phyloP scores from a whole-genome alignment of 2,329 filamentous ascomycete species.

The Monilinia aucupariae region DNA sequence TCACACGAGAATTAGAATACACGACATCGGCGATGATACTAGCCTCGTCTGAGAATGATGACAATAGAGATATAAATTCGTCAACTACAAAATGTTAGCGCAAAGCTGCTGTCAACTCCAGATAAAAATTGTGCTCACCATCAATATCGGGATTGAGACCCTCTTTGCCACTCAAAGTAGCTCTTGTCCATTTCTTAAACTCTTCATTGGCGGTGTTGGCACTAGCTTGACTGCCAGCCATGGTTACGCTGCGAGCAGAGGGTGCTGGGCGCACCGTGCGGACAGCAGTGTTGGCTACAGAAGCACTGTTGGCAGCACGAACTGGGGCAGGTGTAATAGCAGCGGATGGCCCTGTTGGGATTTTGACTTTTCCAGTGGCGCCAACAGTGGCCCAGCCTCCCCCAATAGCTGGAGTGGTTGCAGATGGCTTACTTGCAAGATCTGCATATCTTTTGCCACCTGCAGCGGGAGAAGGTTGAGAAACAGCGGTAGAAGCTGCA shows the following conservation, averaged over 20 bases:
- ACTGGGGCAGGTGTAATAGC: constrained; percentile 41
- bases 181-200: constrained; percentile 87
- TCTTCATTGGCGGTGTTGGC: constrained; percentile 67
- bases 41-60: constrained; percentile 68
- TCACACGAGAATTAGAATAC: constrained; percentile 78
- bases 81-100: constrained; percentile 46
- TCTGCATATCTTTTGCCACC: constrained; percentile 88
- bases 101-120: not conserved
- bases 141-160: constrained; percentile 65
- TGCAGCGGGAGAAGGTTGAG: constrained; percentile 39
- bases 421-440: constrained; percentile 69
- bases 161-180: constrained; percentile 59
- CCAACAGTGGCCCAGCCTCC: constrained; percentile 92
- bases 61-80: constrained; percentile 70
- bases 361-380: constrained; percentile 85
- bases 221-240: constrained; percentile 35
- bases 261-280: constrained; percentile 50
- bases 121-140: constrained; percentile 44
- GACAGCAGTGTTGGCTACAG: constrained; percentile 22
- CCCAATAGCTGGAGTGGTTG: constrained; percentile 41
- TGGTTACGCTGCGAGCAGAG: constrained; percentile 43
- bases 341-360: constrained; percentile 55
- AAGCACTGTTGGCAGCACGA: constrained; percentile 37
- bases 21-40: constrained; percentile 86
- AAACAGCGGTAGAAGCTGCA: constrained; percentile 42